These are phyloP conservation scores for Solanum chmielewskii DNA, from an alignment of 257 asterid species.

Conservation along the genomic window DNA sequence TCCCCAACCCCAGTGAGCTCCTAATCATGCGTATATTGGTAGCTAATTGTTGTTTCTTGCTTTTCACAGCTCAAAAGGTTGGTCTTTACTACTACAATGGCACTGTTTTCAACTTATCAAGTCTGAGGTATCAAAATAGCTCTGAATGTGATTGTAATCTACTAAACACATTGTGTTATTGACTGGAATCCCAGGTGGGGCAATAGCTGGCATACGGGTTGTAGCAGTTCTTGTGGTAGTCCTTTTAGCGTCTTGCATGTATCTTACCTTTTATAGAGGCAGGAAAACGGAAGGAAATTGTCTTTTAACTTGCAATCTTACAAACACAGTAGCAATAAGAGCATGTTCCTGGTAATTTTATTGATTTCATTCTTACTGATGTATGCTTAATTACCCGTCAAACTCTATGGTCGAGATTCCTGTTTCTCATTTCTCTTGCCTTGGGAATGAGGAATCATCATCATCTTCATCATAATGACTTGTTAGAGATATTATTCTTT, in stretches of 20 bases:
- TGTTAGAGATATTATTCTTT: background rate
- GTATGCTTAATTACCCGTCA: background rate
- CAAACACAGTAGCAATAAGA: slow-evolving; percentile 13
- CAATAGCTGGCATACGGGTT: slow-evolving; percentile 61
- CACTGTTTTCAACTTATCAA: slow-evolving; percentile 1
- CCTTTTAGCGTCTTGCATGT: slow-evolving; percentile 32
- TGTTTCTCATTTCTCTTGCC: background rate
- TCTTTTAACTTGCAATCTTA: slow-evolving; percentile 1
- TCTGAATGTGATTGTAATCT: slow-evolving; percentile 1
- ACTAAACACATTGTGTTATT: background rate
- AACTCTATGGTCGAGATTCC: background rate
- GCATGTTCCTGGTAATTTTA: slow-evolving; percentile 22
- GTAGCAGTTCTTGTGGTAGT: slow-evolving; percentile 35
- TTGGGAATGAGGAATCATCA: background rate
- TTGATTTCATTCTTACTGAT: background rate
- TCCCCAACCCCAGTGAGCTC: background rate
- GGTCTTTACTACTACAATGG: slow-evolving; percentile 7
- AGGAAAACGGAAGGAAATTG: slow-evolving; percentile 8
- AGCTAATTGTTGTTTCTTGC: slow-evolving; percentile 12
- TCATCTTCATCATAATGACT: background rate
- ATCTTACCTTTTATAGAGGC: slow-evolving; percentile 28
- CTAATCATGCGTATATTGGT: background rate
- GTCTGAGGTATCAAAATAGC: background rate
- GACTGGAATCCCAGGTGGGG: slow-evolving; percentile 64
- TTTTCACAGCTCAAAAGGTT: slow-evolving; percentile 77